Evolutionary conservation across 805 yeast genomes (phyloP), one percentile per base, ranked within the genome.

Genomic region (Barnettozyma vustinii): DNA sequence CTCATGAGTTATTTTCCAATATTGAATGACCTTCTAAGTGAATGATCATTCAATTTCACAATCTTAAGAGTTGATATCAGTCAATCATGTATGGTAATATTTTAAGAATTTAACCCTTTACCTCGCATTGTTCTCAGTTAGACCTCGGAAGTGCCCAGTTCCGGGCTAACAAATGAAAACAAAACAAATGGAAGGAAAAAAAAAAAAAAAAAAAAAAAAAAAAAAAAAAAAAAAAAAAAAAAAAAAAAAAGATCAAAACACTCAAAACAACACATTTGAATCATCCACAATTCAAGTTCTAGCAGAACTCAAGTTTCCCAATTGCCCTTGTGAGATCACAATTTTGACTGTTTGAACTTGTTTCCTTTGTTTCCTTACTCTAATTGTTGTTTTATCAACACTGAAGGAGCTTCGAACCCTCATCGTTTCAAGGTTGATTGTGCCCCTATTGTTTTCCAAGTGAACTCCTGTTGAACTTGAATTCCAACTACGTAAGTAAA

Each of bases 151-250:
- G 18, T 37, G 2, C 4, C 7, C 41, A 15, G 4, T 20, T 37
- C 26, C 41, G 26, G 27, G 6, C 16, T 21, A 13, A 10, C 26
- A 37, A 37, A 20, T 37, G 41, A 37, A 37, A 21, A 37, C 41
- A 37, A 37, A 37, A 37, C 39, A 36, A 36, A 36, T 16, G 21
- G 18, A 19, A 37, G 18, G 20, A 37, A 37, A 21, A 19, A 37
- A 37, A 37, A 37, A 37, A 36, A 37, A 37, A 21, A 19, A 37
- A 37, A 37, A 37, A 37, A 36, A 37, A 37, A n/a, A n/a, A n/a
- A n/a, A n/a, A n/a, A n/a, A n/a, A n/a, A n/a, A n/a, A n/a, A n/a
- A n/a, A n/a, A n/a, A n/a, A n/a, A n/a, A n/a, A n/a, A n/a, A n/a
- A 21, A 19, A 37, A 37, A 37, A 37, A 37, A 36, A 37, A 37